Base-by-base conservation (phyloP, 2,329 filamentous ascomycete genomes). In the Aspergillus ochraceoroseus region DNA sequence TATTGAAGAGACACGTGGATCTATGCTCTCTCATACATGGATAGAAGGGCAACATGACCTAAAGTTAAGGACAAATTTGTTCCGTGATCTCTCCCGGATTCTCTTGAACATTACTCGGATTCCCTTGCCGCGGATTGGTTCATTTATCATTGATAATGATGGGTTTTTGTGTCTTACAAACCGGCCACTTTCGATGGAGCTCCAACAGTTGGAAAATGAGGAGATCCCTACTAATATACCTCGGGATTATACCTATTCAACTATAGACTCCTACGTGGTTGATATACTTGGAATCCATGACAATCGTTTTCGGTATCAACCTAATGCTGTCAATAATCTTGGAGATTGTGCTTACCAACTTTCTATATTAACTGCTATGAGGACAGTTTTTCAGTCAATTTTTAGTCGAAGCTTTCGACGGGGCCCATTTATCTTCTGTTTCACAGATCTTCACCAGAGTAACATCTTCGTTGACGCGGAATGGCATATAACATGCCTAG, bases 401-500 rank as follows among this genome's bases (percentile, higher is more conserved):
- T 34, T 42, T 12, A 20, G 15, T 3, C 27, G 13, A 22, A 33
- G 5, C 9, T 33, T 43, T 29, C 34, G 40, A 2, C 33, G 40
- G 5, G 40, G 40, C 4, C 40, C 40, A 13, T 43, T 43, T 23
- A 12, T 38, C 12, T 38, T 38, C 6, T 44, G 46, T 49, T 32
- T 56, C 45, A 68, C 64, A 14, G 66, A 71, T 46, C 44, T 71
- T 4, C 62, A 70, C 37, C 53, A 56, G 39, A 66, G 63, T 38
- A 58, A 58, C 33, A 54, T 58, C 6, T 44, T 53, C 19, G 53
- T 57, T 25, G 47, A 56, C 38, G 28, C 46, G 7, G 20, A 51
- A 4, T 58, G 54, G 55, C 33, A 54, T 27, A 51, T 57, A 26
- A 53, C 33, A 3, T 54, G 32, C n/a, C 18, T 54, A 17, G 28